These are phyloP conservation scores for Leptographium lundbergii DNA, from an alignment of 2,329 filamentous ascomycete species.

Conservation along the genomic window DNA sequence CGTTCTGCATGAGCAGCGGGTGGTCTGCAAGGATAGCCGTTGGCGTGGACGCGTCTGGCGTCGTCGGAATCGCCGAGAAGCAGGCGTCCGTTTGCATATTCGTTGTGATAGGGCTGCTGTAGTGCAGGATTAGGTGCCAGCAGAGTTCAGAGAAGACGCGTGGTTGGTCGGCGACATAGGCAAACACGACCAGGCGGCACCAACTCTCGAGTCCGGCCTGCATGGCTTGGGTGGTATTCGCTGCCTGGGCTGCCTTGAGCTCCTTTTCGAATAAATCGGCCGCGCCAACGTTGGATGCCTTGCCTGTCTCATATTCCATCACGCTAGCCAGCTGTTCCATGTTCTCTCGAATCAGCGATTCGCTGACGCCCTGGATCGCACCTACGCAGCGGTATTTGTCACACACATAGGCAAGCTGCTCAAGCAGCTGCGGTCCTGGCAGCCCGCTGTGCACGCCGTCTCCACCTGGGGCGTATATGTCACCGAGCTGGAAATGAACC, in stretches of 20 bases:
- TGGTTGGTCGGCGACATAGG: constrained; percentile 11
- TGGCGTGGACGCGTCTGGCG: neutral
- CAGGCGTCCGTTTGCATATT: too few relatives aligned
- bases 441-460: constrained; percentile 2
- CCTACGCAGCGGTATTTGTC: constrained; percentile 10
- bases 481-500: constrained; percentile 8
- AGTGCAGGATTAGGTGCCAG: constrained; percentile 8
- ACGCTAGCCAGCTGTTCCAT: neutral
- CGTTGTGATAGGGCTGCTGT: neutral
- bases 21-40: neutral
- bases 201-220: neutral
- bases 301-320: neutral
- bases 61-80: too few relatives aligned
- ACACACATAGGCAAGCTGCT: constrained; percentile 8
- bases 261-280: neutral
- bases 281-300: neutral
- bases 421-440: constrained; percentile 3
- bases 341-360: constrained; percentile 8
- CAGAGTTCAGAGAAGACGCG: constrained; percentile 7
- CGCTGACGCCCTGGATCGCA: constrained; percentile 5
- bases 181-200: constrained; percentile 10
- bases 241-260: neutral
- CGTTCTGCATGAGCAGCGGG: neutral
- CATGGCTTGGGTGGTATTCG: too few relatives aligned
- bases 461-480: neutral